Percentiles rank a stretch among this genome's conserved stretches.
phyloP scores from a whole-genome alignment of 2,329 filamentous ascomycete species.

The Elsinoe perseae region DNA sequence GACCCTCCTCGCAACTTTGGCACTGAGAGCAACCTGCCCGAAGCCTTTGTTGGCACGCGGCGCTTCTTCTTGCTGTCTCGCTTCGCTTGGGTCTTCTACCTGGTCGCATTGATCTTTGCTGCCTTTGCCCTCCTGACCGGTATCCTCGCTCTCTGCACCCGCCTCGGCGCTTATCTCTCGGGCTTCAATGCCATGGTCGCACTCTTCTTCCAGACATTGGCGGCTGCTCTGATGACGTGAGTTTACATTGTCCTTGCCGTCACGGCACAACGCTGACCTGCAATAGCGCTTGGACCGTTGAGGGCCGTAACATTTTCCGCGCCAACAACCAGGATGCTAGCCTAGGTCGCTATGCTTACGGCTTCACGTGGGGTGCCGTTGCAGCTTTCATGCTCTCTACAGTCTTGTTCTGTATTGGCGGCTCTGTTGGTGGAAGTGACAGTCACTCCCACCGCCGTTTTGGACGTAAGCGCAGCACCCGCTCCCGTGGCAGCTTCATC shows the following conservation, averaged over 20 bases:
- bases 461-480: conserved; percentile 44
- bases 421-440: conserved; percentile 34
- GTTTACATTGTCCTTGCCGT: conserved; percentile 28
- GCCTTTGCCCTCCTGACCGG: conserved; percentile 58
- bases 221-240: conserved; percentile 68
- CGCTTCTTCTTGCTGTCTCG: conserved; percentile 79
- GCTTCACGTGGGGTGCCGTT: conserved; percentile 68
- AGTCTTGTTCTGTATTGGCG: conserved; percentile 58
- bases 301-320: conserved; percentile 60
- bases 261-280: conserved; percentile 21
- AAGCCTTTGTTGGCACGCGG: conserved; percentile 48
- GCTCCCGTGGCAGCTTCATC: conserved; percentile 45
- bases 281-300: conserved; percentile 60
- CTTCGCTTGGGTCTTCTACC: conserved; percentile 86
- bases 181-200: conserved; percentile 52
- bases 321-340: conserved; percentile 47
- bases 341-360: conserved; percentile 63
- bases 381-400: conserved; percentile 58
- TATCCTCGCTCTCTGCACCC: conserved; percentile 62
- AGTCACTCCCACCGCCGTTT: conserved; percentile 35
- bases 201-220: conserved; percentile 61
- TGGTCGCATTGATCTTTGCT: conserved; percentile 76
- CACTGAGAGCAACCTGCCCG: conserved; percentile 46
- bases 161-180: conserved; percentile 61
- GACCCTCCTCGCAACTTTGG: conserved; percentile 55